Evolutionary conservation across 441 rosid genomes (phyloP), one percentile per base, ranked within the genome.

Genomic region (Brassica hybrid): DNA sequence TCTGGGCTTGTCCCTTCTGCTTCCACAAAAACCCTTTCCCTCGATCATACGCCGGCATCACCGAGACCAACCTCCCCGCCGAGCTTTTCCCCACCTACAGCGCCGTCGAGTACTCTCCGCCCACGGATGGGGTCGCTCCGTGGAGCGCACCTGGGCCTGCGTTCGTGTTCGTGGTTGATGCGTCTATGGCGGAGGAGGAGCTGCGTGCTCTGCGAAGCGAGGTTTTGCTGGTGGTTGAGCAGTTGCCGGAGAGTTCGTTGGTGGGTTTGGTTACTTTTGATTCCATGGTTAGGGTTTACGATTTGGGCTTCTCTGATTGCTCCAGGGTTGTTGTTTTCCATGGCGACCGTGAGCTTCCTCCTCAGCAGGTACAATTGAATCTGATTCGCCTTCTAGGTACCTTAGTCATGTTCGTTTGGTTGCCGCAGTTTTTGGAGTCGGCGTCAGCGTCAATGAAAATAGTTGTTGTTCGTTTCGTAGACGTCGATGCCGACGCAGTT

Each of bases 51-150:
- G 79, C 88, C 7, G 91, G 91, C 16, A 84, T 90, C 77, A 88
- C 89, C 5, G 97, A 91, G 25, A 86, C 94, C 61, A 91, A 84
- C 76, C 94, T 93, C 67, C 98, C 97, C 2, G 99, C 99, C 25
- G 98, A 94, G 88, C 98, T 94, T 69, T 94, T 91, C 65, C 99
- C 98, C 0, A 94, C 97, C 36, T 90, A 94, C 71, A 88, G 92
- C 82, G 84, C 97, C n/a, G 92, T 94, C 3, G 97, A 94, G 65
- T 93, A 91, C 70, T 59, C n/a, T n/a, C n/a, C n/a, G n/a, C n/a
- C 48, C 48, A 9, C 56, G 56, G 6, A n/a, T 50, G 56, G 56
- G 56, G 2, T 38, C 41, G 41, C n/a, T 2, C 45, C 13, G 45
- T 11, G 6, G 4, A 30, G 34, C 6, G 27, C n/a, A n/a, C n/a